Conservation (phyloP, 768 basidiomycete species). For the Kwoniella sp. region DNA sequence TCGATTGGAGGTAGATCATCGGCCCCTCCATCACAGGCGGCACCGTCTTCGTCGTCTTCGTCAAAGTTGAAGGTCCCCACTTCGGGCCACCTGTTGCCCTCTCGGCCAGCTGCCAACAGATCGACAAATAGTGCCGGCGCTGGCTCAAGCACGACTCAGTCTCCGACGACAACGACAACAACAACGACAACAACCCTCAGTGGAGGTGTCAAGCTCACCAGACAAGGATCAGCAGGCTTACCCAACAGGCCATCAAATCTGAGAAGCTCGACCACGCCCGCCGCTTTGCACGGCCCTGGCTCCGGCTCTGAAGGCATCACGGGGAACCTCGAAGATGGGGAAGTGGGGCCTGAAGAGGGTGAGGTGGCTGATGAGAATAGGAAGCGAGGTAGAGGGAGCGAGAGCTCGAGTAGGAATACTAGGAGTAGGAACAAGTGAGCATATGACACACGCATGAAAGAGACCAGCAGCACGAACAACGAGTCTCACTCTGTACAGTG, state of each 20-base stretch:
- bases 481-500: no score
- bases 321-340: constrained; percentile 30
- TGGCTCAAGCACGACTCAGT: background rate
- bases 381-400: constrained; percentile 10
- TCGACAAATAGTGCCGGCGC: background rate
- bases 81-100: constrained; percentile 15
- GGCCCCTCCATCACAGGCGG: constrained; percentile 10
- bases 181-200: no score
- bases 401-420: constrained; percentile 14
- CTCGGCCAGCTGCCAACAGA: constrained; percentile 2
- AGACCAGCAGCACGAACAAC: no score
- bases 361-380: constrained; percentile 22
- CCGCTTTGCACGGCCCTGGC: background rate
- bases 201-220: background rate
- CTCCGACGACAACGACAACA: background rate
- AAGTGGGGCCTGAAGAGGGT: constrained; percentile 31
- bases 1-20: constrained; percentile 4
- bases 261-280: constrained; percentile 29
- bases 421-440: constrained; percentile 17
- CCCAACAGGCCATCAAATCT: constrained; percentile 21
- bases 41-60: no score
- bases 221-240: constrained; percentile 4
- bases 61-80: constrained; percentile 18
- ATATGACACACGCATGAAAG: no score
- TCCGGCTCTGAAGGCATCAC: no score